Evolutionary conservation across 495 filamentous ascomycete genomes (phyloP).

Genomic region (Podospora pseudopauciseta): DNA sequence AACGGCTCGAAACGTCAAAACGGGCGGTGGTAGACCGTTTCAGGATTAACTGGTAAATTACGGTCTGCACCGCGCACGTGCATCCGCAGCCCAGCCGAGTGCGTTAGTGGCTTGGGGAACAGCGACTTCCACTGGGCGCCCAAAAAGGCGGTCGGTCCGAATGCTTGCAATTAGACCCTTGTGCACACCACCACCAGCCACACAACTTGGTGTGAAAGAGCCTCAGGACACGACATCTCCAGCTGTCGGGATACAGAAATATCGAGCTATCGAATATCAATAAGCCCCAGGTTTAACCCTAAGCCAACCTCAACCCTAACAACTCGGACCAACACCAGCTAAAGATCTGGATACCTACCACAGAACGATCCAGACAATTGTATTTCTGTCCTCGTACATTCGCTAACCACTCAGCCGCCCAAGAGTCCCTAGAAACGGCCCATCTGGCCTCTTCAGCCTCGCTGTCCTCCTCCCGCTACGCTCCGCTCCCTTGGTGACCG

Average conservation of each 20-base stretch:
- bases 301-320: background rate
- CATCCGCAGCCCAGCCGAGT: slow-evolving; percentile 15
- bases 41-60: slow-evolving; percentile 7
- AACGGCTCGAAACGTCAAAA: slow-evolving; percentile 3
- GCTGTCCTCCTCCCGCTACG: background rate
- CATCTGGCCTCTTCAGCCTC: background rate
- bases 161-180: slow-evolving; percentile 25
- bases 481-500: background rate
- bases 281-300: background rate
- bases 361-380: background rate
- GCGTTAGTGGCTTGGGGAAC: slow-evolving; percentile 16
- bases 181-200: background rate
- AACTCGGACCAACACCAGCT: background rate
- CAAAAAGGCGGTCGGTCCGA: slow-evolving; percentile 29
- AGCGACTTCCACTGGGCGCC: slow-evolving; percentile 11
- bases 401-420: background rate
- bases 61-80: slow-evolving; percentile 19
- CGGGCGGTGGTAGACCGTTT: slow-evolving; percentile 8
- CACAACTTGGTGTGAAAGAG: background rate
- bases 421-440: background rate
- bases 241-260: background rate
- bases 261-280: background rate
- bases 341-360: too few species aligned
- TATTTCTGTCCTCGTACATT: background rate
- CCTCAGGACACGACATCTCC: background rate